Evolutionary conservation across 2,329 filamentous ascomycete species (phyloP).

Genomic region (Tolypocladium album): DNA sequence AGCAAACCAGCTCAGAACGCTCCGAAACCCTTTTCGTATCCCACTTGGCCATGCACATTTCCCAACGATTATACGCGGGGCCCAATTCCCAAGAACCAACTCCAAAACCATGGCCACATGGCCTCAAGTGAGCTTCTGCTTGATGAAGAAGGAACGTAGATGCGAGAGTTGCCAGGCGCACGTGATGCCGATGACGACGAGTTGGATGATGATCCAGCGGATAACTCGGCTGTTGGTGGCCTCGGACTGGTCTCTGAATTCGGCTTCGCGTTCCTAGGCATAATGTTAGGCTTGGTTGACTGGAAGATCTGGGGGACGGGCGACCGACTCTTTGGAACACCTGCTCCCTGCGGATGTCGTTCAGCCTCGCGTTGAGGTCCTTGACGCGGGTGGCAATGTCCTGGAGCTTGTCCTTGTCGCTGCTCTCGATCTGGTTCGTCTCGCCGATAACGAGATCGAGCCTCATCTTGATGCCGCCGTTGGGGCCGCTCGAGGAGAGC

Average conservation of each 20-base stretch:
- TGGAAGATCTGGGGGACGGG: not conserved
- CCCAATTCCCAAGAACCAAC: conserved; percentile 3
- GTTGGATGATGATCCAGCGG: conserved; percentile 86
- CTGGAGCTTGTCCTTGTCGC: conserved; percentile 85
- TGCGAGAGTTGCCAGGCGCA: conserved; percentile 97
- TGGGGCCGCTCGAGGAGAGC: conserved; percentile 53
- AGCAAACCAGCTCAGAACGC: not conserved
- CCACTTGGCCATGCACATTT: not conserved
- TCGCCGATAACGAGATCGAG: conserved; percentile 92
- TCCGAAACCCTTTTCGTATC: not conserved
- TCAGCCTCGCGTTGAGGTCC: conserved; percentile 77
- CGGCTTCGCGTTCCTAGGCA: conserved; percentile 80
- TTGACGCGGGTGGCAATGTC: conserved; percentile 81
- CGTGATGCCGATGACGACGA: conserved; percentile 72
- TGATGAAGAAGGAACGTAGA: conserved; percentile 96
- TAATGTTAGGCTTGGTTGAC: not conserved
- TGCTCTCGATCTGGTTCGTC: conserved; percentile 85
- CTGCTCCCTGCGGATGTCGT: conserved; percentile 88
- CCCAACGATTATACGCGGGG: not conserved
- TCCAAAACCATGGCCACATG: not conserved
- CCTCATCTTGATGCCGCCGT: conserved; percentile 71
- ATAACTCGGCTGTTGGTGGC: conserved; percentile 84
- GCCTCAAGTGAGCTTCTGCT: conserved; percentile 86
- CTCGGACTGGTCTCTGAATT: conserved; percentile 97
- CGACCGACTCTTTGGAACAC: conserved; percentile 77